phyloP scores from a whole-genome alignment of 805 yeast genomes.

The Starmerella kuoi region DNA sequence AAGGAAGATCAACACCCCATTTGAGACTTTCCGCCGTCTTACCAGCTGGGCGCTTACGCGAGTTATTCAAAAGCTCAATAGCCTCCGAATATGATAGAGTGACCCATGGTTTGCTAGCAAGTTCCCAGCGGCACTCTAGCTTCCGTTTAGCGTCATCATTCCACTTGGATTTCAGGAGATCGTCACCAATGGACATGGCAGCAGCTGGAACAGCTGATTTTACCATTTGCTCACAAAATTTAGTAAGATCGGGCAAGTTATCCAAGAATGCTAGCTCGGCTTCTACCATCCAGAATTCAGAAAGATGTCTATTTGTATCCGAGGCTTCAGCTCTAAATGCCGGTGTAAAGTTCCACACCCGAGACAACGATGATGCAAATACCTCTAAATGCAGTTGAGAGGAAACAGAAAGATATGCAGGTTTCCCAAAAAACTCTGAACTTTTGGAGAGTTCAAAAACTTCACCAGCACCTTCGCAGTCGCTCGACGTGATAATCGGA shows the following conservation, averaged over 20 bases:
- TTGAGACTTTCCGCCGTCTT: constrained; percentile 27
- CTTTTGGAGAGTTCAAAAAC: constrained; percentile 47
- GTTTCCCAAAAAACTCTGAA: constrained; percentile 42
- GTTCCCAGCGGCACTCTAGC: constrained; percentile 47
- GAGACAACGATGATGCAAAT: constrained; percentile 53
- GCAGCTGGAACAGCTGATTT: constrained; percentile 34
- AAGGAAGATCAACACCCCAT: constrained; percentile 64
- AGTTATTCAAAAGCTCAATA: constrained; percentile 37
- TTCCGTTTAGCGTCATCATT: constrained; percentile 29
- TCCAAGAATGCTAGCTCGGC: constrained; percentile 66
- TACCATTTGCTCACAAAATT: constrained; percentile 59
- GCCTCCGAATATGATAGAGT: constrained; percentile 68
- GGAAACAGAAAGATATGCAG: constrained; percentile 72
- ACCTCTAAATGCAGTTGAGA: constrained; percentile 86
- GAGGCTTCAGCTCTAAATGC: constrained; percentile 90
- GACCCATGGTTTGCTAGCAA: constrained; percentile 48
- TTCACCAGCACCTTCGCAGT: constrained; percentile 98
- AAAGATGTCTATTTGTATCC: constrained; percentile 79
- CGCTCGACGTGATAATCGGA: constrained; percentile 77
- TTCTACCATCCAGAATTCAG: constrained; percentile 97
- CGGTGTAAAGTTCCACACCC: constrained; percentile 85
- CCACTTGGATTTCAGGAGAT: constrained; percentile 25
- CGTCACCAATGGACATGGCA: constrained; percentile 18
- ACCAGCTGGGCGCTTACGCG: constrained; percentile 25
- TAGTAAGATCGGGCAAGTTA: constrained; percentile 46